Evolutionary conservation across 768 basidiomycete species (phyloP).

Genomic region (Mycena kentingensis): DNA sequence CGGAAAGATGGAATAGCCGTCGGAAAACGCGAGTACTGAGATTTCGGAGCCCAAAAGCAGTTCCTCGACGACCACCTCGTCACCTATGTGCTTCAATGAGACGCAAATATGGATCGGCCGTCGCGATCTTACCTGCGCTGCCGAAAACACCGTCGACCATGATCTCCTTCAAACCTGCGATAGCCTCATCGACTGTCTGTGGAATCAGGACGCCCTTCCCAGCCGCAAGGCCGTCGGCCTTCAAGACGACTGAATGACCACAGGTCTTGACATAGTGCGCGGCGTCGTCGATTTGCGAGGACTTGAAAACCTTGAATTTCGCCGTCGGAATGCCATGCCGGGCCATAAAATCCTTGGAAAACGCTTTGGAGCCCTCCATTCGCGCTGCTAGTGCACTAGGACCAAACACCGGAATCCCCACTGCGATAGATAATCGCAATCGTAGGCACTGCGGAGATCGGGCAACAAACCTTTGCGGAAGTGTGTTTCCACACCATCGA

Average conservation of each 20-base stretch:
- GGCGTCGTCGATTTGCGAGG: conserved; percentile 71
- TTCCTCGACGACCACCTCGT: conserved; percentile 93
- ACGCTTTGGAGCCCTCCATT: conserved; percentile 98
- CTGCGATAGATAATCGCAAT: conserved; percentile 46
- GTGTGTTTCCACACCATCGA: conserved; percentile 85
- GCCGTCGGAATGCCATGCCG: conserved; percentile 93
- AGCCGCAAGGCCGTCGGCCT: conserved; percentile 91
- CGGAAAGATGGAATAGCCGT: conserved; percentile 89
- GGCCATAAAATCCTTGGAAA: conserved; percentile 95
- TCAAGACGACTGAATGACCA: conserved; percentile 80
- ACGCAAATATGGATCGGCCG: conserved; percentile 22
- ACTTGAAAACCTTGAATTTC: conserved; percentile 73
- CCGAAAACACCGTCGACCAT: conserved; percentile 86
- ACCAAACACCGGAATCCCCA: conserved; percentile 95
- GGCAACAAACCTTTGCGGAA: conserved; percentile 78
- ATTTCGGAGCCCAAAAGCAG: conserved; percentile 88
- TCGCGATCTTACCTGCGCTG: conserved; percentile 71
- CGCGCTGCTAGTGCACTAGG: conserved; percentile 84
- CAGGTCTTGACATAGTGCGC: conserved; percentile 75
- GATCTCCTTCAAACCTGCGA: conserved; percentile 77
- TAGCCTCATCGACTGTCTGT: conserved; percentile 75
- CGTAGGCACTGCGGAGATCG: too few species aligned
- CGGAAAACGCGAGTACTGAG: conserved; percentile 93
- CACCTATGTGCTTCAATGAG: conserved; percentile 54
- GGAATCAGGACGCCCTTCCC: conserved; percentile 98